Conservation (phyloP, 495 filamentous ascomycete genomes). For the Penicillium riverlandense region DNA sequence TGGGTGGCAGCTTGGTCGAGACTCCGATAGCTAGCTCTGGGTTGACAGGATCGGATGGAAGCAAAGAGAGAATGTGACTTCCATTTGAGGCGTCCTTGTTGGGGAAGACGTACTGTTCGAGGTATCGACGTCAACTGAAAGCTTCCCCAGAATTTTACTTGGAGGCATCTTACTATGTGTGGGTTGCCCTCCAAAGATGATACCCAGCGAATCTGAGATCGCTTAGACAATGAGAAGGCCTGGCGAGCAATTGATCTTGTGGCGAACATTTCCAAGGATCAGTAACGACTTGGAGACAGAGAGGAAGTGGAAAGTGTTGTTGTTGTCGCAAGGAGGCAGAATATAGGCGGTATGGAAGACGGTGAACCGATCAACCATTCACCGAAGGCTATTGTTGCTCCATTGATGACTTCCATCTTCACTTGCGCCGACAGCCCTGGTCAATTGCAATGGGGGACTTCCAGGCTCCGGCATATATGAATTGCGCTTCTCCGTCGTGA, state of each 20-base stretch:
- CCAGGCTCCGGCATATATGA: too few species aligned
- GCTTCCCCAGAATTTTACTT: too few species aligned
- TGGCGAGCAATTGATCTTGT: constrained; percentile 14
- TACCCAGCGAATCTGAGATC: constrained; percentile 29
- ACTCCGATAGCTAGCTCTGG: constrained; percentile 67
- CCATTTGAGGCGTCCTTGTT: constrained; percentile 31
- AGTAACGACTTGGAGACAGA: too few species aligned
- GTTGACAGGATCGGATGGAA: constrained; percentile 66
- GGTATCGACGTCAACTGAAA: too few species aligned
- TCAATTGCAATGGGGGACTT: too few species aligned
- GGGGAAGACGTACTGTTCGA: constrained; percentile 62
- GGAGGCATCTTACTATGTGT: constrained; percentile 39
- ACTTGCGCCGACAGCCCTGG: too few species aligned
- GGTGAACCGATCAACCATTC: constrained; percentile 1
- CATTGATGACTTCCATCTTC: not conserved
- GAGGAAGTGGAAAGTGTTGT: too few species aligned
- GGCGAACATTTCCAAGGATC: constrained; percentile 17
- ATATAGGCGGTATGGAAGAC: constrained; percentile 12
- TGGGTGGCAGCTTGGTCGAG: constrained; percentile 65
- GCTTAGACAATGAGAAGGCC: constrained; percentile 7
- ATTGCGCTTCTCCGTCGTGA: too few species aligned
- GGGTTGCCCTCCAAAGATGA: constrained; percentile 50
- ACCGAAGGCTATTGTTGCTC: not conserved
- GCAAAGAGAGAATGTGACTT: constrained; percentile 60
- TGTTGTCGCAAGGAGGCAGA: not conserved